Evolutionary conservation across 176 grass and related monocot species (phyloP).

Genomic region (Phoenix roebelenii): DNA sequence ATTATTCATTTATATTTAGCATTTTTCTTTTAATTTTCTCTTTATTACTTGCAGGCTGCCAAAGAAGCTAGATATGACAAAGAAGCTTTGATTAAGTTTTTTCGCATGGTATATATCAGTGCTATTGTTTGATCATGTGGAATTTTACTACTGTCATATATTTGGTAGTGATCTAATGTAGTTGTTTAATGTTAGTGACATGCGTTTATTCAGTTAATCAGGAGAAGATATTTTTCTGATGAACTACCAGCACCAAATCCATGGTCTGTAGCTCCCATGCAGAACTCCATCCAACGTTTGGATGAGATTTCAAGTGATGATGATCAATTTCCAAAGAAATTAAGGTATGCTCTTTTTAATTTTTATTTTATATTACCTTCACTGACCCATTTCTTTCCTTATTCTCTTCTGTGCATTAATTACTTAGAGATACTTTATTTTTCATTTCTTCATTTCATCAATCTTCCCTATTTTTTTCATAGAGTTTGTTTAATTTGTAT

Average conservation of each 20-base stretch:
- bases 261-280: conserved; percentile 52
- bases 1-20: too few relatives aligned
- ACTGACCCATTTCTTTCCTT: too few relatives aligned
- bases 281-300: conserved; percentile 35
- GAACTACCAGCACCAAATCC: conserved; percentile 59
- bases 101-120: conserved; percentile 60
- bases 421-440: too few relatives aligned
- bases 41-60: conserved; percentile 48
- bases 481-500: too few relatives aligned
- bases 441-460: too few relatives aligned
- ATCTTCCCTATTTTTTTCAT: too few relatives aligned
- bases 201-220: conserved; percentile 69
- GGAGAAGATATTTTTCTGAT: conserved; percentile 89
- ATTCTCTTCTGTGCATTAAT: too few relatives aligned
- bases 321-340: conserved; percentile 66
- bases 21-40: not conserved
- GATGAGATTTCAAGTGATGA: conserved; percentile 59
- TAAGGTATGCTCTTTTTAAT: conserved; percentile 16
- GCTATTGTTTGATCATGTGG: conserved; percentile 7
- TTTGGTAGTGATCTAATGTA: conserved; percentile 18
- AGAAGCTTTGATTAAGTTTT: conserved; percentile 71
- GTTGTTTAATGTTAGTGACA: not conserved
- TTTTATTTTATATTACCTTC: too few relatives aligned
- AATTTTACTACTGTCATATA: conserved; percentile 4
- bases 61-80: conserved; percentile 70